These are phyloP conservation scores for Strobilomyces dryophilus DNA, from an alignment of 768 basidiomycete species.

Conservation along the genomic window DNA sequence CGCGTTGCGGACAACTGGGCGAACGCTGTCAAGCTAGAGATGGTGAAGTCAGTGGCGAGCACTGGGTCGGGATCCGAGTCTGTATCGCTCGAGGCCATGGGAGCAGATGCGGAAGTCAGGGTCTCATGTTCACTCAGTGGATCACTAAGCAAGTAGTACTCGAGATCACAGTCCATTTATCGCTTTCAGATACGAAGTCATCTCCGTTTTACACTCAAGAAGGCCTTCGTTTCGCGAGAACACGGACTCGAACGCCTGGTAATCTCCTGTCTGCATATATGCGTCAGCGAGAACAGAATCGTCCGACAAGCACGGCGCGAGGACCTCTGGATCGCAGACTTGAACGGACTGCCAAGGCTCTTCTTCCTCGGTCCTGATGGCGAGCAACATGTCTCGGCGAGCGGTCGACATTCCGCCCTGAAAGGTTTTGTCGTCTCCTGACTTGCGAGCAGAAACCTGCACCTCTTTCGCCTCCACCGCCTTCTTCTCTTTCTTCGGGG, in stretches of 20 bases:
- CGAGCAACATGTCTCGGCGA: slow-evolving; percentile 71
- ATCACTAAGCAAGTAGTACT: neutral
- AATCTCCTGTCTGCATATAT: slow-evolving; percentile 50
- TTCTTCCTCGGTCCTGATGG: slow-evolving; percentile 74
- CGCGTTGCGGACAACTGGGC: slow-evolving; percentile 14
- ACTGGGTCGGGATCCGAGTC: slow-evolving; percentile 52
- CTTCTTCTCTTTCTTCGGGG: slow-evolving; percentile 56
- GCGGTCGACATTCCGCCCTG: slow-evolving; percentile 66
- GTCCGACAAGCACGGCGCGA: slow-evolving; percentile 15
- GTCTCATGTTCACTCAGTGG: neutral
- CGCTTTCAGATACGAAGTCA: slow-evolving; percentile 53
- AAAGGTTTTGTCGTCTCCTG: slow-evolving; percentile 55
- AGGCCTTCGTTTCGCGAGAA: slow-evolving; percentile 53
- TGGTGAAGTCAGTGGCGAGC: slow-evolving; percentile 2
- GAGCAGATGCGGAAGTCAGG: neutral
- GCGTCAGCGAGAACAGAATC: slow-evolving; percentile 9
- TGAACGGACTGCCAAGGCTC: slow-evolving; percentile 69
- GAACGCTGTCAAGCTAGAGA: slow-evolving; percentile 18
- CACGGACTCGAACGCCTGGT: slow-evolving; percentile 52
- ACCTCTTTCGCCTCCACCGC: slow-evolving; percentile 66
- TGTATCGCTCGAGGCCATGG: slow-evolving; percentile 46
- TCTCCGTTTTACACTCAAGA: slow-evolving; percentile 52
- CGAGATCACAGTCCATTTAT: slow-evolving; percentile 48
- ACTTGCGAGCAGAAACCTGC: slow-evolving; percentile 69
- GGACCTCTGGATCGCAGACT: slow-evolving; percentile 62